A percentile compares a stretch with the other conserved stretches of the same genome.
These are phyloP conservation scores for Fulvia fulva DNA, from an alignment of 2,329 filamentous ascomycete species.

Conservation along the genomic window DNA sequence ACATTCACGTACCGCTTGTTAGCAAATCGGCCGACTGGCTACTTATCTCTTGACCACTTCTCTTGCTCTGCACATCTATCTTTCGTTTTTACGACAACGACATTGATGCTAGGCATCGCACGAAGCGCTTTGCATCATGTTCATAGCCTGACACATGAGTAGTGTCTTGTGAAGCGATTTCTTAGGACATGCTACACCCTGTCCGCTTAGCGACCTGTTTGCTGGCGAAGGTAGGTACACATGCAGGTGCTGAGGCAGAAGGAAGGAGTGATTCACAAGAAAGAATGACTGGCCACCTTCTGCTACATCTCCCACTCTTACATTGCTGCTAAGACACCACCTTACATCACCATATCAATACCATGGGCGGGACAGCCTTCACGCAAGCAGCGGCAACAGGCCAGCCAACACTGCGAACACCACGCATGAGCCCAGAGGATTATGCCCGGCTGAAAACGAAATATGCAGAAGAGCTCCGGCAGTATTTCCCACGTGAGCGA, in stretches of 20 bases:
- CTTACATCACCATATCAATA: not conserved
- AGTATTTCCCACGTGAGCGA: slow-evolving; percentile 23
- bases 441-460: slow-evolving; percentile 53
- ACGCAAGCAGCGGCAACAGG: slow-evolving; percentile 38
- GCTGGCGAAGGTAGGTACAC: not conserved
- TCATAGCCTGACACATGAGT: not conserved
- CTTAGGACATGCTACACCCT: not conserved
- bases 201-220: not conserved
- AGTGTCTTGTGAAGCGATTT: not conserved
- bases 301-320: not conserved
- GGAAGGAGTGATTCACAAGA: not conserved
- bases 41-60: too few species aligned
- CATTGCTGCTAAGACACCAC: not conserved
- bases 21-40: too few species aligned
- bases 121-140: not conserved
- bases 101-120: not conserved
- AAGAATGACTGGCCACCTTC: not conserved
- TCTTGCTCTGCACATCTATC: too few species aligned
- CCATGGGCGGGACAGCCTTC: slow-evolving; percentile 67
- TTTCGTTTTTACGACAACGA: too few species aligned
- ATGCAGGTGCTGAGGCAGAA: not conserved
- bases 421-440: slow-evolving; percentile 59
- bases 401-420: slow-evolving; percentile 51
- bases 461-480: slow-evolving; percentile 45
- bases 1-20: too few species aligned